Conservation (phyloP, 164 flowering plant species). For the Paratinospora sagittata region DNA sequence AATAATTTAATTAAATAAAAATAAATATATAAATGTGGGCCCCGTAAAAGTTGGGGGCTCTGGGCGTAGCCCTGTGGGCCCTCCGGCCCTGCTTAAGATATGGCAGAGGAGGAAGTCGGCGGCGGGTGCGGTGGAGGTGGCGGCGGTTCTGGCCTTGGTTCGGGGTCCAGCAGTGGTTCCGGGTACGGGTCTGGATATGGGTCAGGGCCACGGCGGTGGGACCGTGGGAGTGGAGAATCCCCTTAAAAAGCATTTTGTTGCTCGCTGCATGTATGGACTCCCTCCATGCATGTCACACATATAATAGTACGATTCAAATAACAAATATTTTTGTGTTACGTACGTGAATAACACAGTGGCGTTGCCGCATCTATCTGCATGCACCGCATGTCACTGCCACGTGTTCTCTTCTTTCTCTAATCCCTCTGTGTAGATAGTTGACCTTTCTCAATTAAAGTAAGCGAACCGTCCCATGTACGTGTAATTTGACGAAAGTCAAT, state of each 20-base stretch:
- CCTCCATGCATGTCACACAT: not conserved
- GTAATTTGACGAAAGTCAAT: not conserved
- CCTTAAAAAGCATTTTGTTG: not conserved
- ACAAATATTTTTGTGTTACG: not conserved
- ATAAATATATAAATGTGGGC: too few species aligned
- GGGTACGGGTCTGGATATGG: slow-evolving; percentile 8
- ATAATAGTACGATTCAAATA: too few species aligned
- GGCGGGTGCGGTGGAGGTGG: not conserved
- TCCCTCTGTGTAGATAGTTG: not conserved
- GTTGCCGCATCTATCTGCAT: not conserved
- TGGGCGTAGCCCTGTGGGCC: too few species aligned
- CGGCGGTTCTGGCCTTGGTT: not conserved
- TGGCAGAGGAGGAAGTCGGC: slow-evolving; percentile 1
- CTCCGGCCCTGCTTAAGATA: too few species aligned
- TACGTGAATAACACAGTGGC: not conserved
- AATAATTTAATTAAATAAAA: too few species aligned
- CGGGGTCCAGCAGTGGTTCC: not conserved
- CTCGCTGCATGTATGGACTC: too few species aligned
- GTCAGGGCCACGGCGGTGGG: not conserved
- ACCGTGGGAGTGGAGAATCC: slow-evolving; percentile 4
- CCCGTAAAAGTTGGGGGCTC: too few species aligned
- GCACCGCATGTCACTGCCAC: not conserved
- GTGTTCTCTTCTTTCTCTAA: not conserved
- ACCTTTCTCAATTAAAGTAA: not conserved
- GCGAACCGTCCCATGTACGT: not conserved